Evolutionary conservation across 163 green algal species (phyloP).

Genomic region (Smithsoniella earleae): DNA sequence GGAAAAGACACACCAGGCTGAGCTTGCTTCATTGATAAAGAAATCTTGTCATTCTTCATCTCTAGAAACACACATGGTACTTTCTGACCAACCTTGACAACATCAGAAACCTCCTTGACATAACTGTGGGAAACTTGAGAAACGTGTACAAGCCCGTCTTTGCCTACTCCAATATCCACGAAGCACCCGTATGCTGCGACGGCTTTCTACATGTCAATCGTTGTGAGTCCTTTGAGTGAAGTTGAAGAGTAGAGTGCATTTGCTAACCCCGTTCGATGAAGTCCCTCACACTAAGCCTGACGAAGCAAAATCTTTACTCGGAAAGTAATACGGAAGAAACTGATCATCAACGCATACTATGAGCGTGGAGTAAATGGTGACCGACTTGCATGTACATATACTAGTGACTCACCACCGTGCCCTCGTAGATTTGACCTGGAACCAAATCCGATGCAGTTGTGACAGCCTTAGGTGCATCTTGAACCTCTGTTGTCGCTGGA

Average conservation of each 20-base stretch:
- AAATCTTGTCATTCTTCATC: slow-evolving; percentile 3
- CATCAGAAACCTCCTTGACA: slow-evolving; percentile 79
- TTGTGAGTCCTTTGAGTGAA: background rate
- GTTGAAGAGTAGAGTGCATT: background rate
- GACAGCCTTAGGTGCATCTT: background rate
- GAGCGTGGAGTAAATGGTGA: background rate
- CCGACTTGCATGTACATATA: too few relatives aligned
- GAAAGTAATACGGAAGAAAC: background rate
- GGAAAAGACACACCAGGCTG: background rate
- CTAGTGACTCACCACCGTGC: slow-evolving; percentile 7
- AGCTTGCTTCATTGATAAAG: slow-evolving; percentile 3
- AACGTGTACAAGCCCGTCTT: slow-evolving; percentile 92
- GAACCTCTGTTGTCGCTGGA: background rate
- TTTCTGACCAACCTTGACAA: slow-evolving; percentile 39
- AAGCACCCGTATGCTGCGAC: slow-evolving; percentile 82
- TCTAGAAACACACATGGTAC: background rate
- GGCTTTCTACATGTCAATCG: slow-evolving; percentile 10
- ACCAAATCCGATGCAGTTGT: background rate
- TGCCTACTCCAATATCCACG: slow-evolving; percentile 75
- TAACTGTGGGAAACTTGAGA: slow-evolving; percentile 90
- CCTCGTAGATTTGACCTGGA: background rate
- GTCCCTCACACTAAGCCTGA: background rate
- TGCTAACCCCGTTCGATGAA: background rate
- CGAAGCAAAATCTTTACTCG: background rate
- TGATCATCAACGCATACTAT: background rate